Conservation (phyloP, 768 basidiomycete species). For the Podaxis sp. region DNA sequence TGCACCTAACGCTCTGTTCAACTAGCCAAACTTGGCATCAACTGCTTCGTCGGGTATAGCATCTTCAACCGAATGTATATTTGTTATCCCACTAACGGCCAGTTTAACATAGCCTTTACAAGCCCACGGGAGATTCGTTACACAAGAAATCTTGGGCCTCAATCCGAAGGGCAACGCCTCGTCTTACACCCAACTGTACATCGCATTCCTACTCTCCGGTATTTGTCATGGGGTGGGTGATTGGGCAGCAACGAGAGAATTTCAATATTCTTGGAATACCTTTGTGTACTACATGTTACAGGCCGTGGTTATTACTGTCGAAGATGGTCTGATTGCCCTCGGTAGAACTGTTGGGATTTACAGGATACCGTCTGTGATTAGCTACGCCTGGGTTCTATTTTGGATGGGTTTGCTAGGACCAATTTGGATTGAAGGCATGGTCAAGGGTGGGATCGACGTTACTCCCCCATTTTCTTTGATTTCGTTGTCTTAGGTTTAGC, state of each 20-base stretch:
- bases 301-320: conserved; percentile 30
- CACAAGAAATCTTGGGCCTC: conserved; percentile 19
- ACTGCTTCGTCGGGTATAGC: conserved; percentile 25
- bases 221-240: conserved; percentile 23
- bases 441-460: background rate
- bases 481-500: background rate
- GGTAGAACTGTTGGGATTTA: conserved; percentile 18
- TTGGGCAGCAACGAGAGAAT: background rate
- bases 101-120: conserved; percentile 21
- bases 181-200: conserved; percentile 29
- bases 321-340: conserved; percentile 26
- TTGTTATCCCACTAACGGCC: background rate
- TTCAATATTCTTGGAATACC: background rate
- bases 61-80: background rate
- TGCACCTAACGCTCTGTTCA: background rate
- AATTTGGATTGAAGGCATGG: conserved; percentile 11
- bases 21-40: conserved; percentile 33
- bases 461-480: background rate
- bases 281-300: conserved; percentile 26
- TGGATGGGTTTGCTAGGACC: conserved; percentile 1
- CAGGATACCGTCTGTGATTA: background rate
- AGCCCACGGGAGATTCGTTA: conserved; percentile 23
- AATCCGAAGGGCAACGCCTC: conserved; percentile 22
- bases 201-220: conserved; percentile 32
- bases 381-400: conserved; percentile 13